These are phyloP conservation scores for Parastagonospora avenae DNA, from an alignment of 2,329 filamentous ascomycete genomes.

Conservation along the genomic window DNA sequence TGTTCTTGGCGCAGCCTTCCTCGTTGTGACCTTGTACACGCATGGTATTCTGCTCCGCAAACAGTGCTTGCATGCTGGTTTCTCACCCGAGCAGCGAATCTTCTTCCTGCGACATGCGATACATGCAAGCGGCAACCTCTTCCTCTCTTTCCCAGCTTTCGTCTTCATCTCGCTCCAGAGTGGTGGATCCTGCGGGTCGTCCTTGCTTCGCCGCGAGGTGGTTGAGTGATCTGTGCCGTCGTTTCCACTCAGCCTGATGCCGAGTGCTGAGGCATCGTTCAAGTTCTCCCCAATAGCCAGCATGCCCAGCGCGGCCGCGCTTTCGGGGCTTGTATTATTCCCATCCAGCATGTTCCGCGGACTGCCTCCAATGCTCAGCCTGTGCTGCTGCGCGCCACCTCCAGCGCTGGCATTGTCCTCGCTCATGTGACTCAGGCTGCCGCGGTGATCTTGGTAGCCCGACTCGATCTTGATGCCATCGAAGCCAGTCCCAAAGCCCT, in stretches of 20 bases:
- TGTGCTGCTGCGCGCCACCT: constrained; percentile 33
- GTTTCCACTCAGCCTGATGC: constrained; percentile 33
- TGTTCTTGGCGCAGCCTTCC: constrained; percentile 91
- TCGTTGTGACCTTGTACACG: constrained; percentile 94
- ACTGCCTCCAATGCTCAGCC: constrained; percentile 42
- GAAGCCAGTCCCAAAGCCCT: constrained; percentile 26
- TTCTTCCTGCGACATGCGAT: constrained; percentile 97
- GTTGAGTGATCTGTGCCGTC: constrained; percentile 31
- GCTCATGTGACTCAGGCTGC: constrained; percentile 39
- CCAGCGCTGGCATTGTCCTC: constrained; percentile 38
- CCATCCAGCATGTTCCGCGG: constrained; percentile 35
- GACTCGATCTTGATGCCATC: constrained; percentile 29
- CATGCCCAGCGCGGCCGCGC: constrained; percentile 35
- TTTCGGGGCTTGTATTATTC: constrained; percentile 45
- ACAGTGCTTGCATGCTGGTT: constrained; percentile 96
- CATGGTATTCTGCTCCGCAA: constrained; percentile 90
- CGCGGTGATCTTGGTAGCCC: constrained; percentile 31
- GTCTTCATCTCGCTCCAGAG: constrained; percentile 61
- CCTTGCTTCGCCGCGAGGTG: constrained; percentile 34
- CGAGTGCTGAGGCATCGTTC: constrained; percentile 30
- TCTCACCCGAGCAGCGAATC: constrained; percentile 96
- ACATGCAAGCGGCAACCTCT: constrained; percentile 88
- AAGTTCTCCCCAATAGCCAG: constrained; percentile 36
- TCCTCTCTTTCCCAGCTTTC: constrained; percentile 89
- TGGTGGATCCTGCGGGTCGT: constrained; percentile 44